Conservation (phyloP, 306 rosid species). For the Ormosia emarginata region DNA sequence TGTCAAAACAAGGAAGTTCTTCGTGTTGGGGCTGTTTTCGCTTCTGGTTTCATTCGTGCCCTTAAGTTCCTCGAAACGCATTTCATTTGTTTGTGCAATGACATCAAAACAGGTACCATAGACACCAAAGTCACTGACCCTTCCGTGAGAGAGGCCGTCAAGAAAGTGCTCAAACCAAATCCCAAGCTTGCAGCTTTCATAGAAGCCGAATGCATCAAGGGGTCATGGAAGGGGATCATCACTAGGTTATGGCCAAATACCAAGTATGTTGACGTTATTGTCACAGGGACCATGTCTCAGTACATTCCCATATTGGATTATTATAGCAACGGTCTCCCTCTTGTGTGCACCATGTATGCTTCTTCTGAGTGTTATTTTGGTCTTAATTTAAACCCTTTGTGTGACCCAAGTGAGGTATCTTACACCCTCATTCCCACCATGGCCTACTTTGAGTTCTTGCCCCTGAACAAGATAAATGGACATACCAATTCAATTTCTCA, state of each 20-base stretch:
- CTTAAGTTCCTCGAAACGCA: conserved; percentile 52
- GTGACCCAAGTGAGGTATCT: conserved; percentile 51
- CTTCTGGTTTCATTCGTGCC: conserved; percentile 66
- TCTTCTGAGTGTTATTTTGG: conserved; percentile 73
- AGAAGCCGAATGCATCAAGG: conserved; percentile 40
- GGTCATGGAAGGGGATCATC: conserved; percentile 55
- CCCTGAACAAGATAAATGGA: conserved; percentile 32
- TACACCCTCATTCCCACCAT: conserved; percentile 63
- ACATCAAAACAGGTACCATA: conserved; percentile 47
- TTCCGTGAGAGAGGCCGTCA: conserved; percentile 43
- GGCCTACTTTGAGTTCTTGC: conserved; percentile 68
- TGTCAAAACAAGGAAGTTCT: conserved; percentile 42
- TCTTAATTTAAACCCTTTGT: conserved; percentile 56
- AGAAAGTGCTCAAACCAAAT: conserved; percentile 44
- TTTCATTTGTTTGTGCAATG: conserved; percentile 42
- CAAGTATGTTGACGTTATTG: conserved; percentile 63
- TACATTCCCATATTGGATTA: conserved; percentile 50
- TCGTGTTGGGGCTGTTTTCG: conserved; percentile 69
- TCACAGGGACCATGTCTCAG: conserved; percentile 69
- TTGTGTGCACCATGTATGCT: conserved; percentile 65
- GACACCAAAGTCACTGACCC: conserved; percentile 35
- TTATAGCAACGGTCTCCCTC: conserved; percentile 55
- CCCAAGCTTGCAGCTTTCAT: conserved; percentile 45
- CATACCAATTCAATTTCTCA: conserved; percentile 21
- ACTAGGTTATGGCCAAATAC: conserved; percentile 61